Evolutionary conservation across 2,329 filamentous ascomycete species (phyloP), one percentile per base, ranked within the genome.

Genomic region (Talaromyces sp.): DNA sequence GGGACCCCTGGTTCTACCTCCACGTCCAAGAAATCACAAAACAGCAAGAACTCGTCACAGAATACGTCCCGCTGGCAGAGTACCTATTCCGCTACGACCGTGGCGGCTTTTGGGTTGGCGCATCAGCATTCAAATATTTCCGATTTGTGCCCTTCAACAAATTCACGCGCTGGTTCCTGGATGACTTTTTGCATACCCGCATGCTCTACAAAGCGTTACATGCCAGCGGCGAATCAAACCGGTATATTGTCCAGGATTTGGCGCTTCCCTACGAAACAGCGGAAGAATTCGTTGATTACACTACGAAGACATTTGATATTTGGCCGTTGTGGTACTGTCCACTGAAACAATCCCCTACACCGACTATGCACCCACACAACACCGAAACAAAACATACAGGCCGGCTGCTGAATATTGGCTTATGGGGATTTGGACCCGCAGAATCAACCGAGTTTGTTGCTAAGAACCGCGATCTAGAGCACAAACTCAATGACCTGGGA

Each of bases 401-500:
- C 33, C 56, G 59, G 5, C 27, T 84, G 70, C 77, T 86, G 58
- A 87, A 87, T 68, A 77, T 87, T 39, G 85, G 85, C n/a, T 85
- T 96, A 41, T 96, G 92, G 92, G 92, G 91, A 10, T 90, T 88
- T 75, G 91, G 90, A 8, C 87, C 89, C 1, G 74, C 80, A 2
- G 71, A 77, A 62, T 78, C 78, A 41, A 75, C 77, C 1, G 82
- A 82, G n/a, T 93, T 93, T 71, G 82, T 93, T 1, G 74, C 77
- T 45, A 85, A 86, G 70, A 96, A 96, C 77, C 85, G 89, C 37
- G 83, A 82, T 50, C 82, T 96, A 22, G 92, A 96, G 78, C 78
- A 81, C 22, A 89, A 90, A 72, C 84, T 93, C 3, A 81, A 81
- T 57, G 82, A 87, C 68, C 83, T 95, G 0, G 88, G 88, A 56